A percentile compares a stretch with the other conserved stretches of the same genome.
Evolutionary conservation across 371 early-diverging fungal species (phyloP).

Genomic region (Parasitella parasitica): DNA sequence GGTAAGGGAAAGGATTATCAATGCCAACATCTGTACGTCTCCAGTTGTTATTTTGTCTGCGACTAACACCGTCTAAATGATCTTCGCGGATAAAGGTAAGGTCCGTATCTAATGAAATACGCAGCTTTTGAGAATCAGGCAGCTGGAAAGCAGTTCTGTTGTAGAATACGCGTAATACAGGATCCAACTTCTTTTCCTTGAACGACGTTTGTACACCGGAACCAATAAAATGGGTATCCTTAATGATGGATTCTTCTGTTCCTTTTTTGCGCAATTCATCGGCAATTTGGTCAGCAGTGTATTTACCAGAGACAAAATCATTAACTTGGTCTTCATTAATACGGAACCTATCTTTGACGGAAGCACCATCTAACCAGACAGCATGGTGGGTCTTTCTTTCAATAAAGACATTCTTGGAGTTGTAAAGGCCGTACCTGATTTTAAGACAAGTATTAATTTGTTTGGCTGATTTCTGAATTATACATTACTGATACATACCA

Average conservation of each 20-base stretch:
- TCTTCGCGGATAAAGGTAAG: constrained; percentile 96
- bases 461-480: constrained; percentile 19
- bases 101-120: constrained; percentile 96
- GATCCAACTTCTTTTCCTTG: constrained; percentile 73
- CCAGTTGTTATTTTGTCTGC: constrained; percentile 80
- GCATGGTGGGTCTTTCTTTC: constrained; percentile 97
- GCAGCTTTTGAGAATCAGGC: constrained; percentile 92
- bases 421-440: constrained; percentile 67
- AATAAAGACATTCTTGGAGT: constrained; percentile 71
- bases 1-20: constrained; percentile 81
- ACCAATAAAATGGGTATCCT: constrained; percentile 23
- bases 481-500: constrained; percentile 58
- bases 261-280: constrained; percentile 72
- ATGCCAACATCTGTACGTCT: constrained; percentile 84
- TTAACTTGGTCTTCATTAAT: constrained; percentile 43
- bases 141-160: constrained; percentile 98
- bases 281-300: constrained; percentile 84
- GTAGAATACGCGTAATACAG: constrained; percentile 91
- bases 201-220: constrained; percentile 79
- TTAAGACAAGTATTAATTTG: constrained; percentile 20
- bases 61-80: constrained; percentile 57
- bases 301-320: constrained; percentile 64
- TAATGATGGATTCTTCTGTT: constrained; percentile 50
- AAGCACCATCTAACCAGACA: constrained; percentile 92
- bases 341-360: constrained; percentile 57